Evolutionary conservation across 2,329 filamentous ascomycete species (phyloP).

Genomic region (Colletotrichum neosansevieriae): DNA sequence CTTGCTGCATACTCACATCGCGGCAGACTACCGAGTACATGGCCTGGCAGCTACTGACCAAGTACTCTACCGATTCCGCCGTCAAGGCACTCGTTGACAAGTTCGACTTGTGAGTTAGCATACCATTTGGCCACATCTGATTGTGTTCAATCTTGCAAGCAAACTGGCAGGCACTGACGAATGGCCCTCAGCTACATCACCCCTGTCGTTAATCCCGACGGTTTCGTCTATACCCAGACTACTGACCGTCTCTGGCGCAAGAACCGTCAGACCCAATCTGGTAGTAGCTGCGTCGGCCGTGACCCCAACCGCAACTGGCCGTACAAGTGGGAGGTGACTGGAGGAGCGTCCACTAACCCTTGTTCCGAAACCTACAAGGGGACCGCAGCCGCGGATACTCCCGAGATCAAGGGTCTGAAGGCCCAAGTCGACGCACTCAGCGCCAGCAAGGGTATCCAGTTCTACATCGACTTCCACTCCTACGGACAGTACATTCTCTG

Average conservation of each 20-base stretch:
- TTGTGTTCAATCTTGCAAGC: no score
- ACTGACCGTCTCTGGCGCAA: slow-evolving; percentile 65
- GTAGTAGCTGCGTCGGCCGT: slow-evolving; percentile 57
- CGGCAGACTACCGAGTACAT: slow-evolving; percentile 58
- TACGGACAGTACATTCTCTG: slow-evolving; percentile 62
- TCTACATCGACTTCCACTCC: slow-evolving; percentile 75
- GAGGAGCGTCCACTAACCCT: slow-evolving; percentile 61
- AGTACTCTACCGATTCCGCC: slow-evolving; percentile 49
- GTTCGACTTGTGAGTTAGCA: slow-evolving; percentile 60
- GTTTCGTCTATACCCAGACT: slow-evolving; percentile 61
- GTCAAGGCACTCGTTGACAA: slow-evolving; percentile 61
- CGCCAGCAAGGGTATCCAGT: slow-evolving; percentile 61
- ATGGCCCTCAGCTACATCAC: slow-evolving; percentile 57
- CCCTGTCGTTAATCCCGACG: slow-evolving; percentile 62
- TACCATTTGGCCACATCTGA: no score
- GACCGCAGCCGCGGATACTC: slow-evolving; percentile 53
- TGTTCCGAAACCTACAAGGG: slow-evolving; percentile 61
- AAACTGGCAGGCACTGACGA: neutral
- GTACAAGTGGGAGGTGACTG: slow-evolving; percentile 59
- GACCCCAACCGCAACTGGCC: slow-evolving; percentile 69
- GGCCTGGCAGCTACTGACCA: slow-evolving; percentile 57
- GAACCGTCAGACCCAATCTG: slow-evolving; percentile 57
- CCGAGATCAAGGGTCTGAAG: slow-evolving; percentile 61
- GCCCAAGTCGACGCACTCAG: slow-evolving; percentile 58
- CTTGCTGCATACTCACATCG: slow-evolving; percentile 44